phyloP scores from a whole-genome alignment of 2,329 filamentous ascomycete species.

The Cladobotryum mycophilum region DNA sequence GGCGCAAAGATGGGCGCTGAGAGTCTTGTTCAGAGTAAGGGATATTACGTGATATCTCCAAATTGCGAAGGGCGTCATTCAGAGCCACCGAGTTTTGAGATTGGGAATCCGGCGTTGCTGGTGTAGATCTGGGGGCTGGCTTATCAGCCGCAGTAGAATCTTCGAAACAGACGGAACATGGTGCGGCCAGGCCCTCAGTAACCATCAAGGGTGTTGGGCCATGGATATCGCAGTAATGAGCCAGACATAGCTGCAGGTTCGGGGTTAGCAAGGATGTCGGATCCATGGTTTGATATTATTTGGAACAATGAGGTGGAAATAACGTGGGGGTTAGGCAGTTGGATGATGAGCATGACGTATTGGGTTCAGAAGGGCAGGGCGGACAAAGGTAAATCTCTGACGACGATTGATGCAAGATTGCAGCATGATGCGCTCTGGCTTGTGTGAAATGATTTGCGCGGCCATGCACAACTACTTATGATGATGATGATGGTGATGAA shows the following conservation, averaged over 20 bases:
- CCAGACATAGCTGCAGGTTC: slow-evolving; percentile 56
- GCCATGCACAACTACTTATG: slow-evolving; percentile 6
- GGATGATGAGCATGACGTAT: not conserved
- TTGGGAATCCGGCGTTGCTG: slow-evolving; percentile 29
- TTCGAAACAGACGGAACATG: slow-evolving; percentile 55
- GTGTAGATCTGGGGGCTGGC: slow-evolving; percentile 34
- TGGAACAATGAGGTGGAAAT: not conserved
- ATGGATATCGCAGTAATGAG: slow-evolving; percentile 65
- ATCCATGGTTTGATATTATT: slow-evolving; percentile 19
- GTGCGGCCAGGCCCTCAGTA: slow-evolving; percentile 57
- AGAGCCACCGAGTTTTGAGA: slow-evolving; percentile 31
- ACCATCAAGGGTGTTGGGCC: slow-evolving; percentile 65
- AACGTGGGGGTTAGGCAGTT: not conserved
- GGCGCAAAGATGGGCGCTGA: slow-evolving; percentile 37
- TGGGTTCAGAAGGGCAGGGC: not conserved
- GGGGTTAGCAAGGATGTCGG: slow-evolving; percentile 27
- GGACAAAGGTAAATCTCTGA: not conserved
- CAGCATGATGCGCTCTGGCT: too few species aligned
- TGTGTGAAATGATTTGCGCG: not conserved
- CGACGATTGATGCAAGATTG: not conserved
- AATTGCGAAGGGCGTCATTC: slow-evolving; percentile 41
- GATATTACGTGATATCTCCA: slow-evolving; percentile 40
- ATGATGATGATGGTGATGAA: not conserved
- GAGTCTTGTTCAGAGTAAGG: slow-evolving; percentile 41
- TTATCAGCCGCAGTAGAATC: slow-evolving; percentile 21